Percentiles rank a stretch among this genome's conserved stretches.
Evolutionary conservation across 441 rosid species (phyloP).

Genomic region (Capsella rubella): DNA sequence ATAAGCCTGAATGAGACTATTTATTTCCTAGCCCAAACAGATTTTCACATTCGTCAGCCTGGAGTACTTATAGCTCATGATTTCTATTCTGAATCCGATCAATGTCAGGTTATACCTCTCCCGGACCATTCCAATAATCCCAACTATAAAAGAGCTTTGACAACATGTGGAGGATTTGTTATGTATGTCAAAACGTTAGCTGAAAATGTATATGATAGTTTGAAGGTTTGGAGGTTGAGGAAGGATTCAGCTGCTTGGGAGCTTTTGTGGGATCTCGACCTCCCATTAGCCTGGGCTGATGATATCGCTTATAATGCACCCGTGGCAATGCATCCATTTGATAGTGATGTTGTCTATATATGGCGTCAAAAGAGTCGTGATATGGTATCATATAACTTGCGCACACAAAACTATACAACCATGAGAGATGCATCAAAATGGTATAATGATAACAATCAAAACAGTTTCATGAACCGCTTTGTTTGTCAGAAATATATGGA

Average conservation of each 20-base stretch:
- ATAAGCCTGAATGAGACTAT: not conserved
- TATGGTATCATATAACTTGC: not conserved
- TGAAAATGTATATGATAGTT: too few relatives aligned
- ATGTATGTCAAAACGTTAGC: too few relatives aligned
- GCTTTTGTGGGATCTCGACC: not conserved
- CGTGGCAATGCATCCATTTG: not conserved
- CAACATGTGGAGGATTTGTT: too few relatives aligned
- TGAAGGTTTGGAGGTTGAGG: conserved; percentile 23
- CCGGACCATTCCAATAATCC: too few relatives aligned
- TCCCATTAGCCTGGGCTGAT: too few relatives aligned
- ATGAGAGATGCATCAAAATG: not conserved
- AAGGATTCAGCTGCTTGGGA: not conserved
- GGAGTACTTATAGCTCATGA: not conserved
- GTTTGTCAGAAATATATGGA: not conserved
- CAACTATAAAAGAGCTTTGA: too few relatives aligned
- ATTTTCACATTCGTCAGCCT: not conserved
- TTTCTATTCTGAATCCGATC: not conserved
- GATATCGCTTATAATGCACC: not conserved
- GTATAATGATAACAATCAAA: not conserved
- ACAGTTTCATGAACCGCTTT: not conserved
- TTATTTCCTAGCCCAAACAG: not conserved
- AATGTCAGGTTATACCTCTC: not conserved
- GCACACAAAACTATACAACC: not conserved
- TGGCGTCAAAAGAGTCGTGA: not conserved
- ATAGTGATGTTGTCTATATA: not conserved